Percentiles rank a stretch among this genome's conserved stretches.
These are phyloP conservation scores for Vitis cinerea DNA, from an alignment of 164 flowering plant species.

Conservation along the genomic window DNA sequence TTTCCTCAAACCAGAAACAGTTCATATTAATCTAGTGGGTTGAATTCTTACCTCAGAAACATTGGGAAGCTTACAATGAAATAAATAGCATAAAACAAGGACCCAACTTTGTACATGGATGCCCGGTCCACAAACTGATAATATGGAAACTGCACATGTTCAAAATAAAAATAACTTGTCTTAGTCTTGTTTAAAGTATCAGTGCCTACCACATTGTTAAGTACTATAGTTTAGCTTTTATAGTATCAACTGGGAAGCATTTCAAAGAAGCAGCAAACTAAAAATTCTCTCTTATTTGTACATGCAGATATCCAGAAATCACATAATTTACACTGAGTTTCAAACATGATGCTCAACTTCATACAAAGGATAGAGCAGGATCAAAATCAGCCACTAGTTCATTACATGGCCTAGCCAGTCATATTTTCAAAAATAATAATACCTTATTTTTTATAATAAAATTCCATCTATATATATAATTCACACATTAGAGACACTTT, in stretches of 20 bases:
- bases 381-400: too few species aligned
- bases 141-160: slow-evolving; percentile 89
- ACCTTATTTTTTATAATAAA: too few species aligned
- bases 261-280: not conserved
- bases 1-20: not conserved
- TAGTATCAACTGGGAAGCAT: not conserved
- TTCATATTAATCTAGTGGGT: not conserved
- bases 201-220: too few species aligned
- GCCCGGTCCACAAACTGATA: slow-evolving; percentile 87
- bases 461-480: too few species aligned
- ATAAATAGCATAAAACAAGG: slow-evolving; percentile 93
- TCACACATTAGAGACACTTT: too few species aligned
- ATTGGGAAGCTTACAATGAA: slow-evolving; percentile 97
- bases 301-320: not conserved
- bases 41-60: slow-evolving; percentile 76
- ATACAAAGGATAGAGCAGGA: not conserved
- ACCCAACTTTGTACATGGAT: slow-evolving; percentile 93
- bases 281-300: too few species aligned
- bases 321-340: not conserved
- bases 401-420: not conserved
- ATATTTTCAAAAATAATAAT: not conserved
- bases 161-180: slow-evolving; percentile 11
- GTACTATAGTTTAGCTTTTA: not conserved
- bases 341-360: not conserved
- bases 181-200: too few species aligned